Base-by-base conservation (phyloP, 305 asterid genomes). In the Coffea humblotiana region DNA sequence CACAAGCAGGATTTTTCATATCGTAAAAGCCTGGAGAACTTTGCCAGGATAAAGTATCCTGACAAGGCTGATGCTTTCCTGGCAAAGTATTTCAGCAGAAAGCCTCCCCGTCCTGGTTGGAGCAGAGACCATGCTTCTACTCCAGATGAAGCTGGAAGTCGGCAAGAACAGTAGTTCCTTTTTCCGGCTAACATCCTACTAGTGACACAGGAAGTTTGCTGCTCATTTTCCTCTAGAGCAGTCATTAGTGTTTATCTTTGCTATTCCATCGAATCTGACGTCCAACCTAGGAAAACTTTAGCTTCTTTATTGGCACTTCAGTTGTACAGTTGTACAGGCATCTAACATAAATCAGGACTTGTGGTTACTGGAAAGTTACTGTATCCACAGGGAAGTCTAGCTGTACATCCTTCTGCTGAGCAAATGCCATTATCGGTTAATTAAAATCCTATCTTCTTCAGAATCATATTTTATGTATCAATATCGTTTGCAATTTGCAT, bases 1-100 rank as follows among this genome's bases (percentile, higher is more conserved):
- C 84, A 79, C 32, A 89, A 92, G 83, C 86, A 87, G 69, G 99
- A 96, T 76, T 96, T 96, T 83, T 96, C 99, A 8, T 94, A 90
- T 78, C 88, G 92, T 2, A 96, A 96, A 80, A 88, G 98, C 77
- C 87, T 96, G 80, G 94, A 96, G 72, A 89, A 87, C 78, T 90
- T 84, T 43, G 29, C 91, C 73, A 87, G 77, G 75, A 88, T 32
- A 58, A 94, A 94, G 81, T 89, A 88, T 80, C 94, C 99, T 11
- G 97, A 90, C 60, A 82, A 83, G 85, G 98, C 92, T 0, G 97
- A 92, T 32, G 60, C 88, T 14, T 96, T 94, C 64, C 75, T 87
- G 43, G 83, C 83, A 0, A 92, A 91, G 81, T 96, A 96, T 85
- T 96, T 92, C 85, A 87, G 45, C 65, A 90, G 82, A 88, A 86